These are phyloP conservation scores for Candida peoriensis DNA, from an alignment of 805 yeast species.

Conservation along the genomic window DNA sequence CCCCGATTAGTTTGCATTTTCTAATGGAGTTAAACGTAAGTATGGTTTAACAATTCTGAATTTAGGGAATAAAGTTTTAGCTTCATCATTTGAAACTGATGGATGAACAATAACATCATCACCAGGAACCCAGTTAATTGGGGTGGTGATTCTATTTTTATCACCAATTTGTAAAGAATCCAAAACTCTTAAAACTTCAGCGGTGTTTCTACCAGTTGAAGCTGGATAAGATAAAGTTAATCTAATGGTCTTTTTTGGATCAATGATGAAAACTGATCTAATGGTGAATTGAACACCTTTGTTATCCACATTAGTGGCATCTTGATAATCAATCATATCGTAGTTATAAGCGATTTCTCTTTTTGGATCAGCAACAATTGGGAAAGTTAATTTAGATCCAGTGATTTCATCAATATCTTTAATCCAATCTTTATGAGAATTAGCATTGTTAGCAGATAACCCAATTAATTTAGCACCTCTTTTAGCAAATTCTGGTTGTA, in stretches of 20 bases:
- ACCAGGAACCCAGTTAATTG: slow-evolving; percentile 70
- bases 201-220: slow-evolving; percentile 71
- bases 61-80: slow-evolving; percentile 55
- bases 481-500: slow-evolving; percentile 63
- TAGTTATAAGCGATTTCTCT: slow-evolving; percentile 55
- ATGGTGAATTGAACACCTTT: slow-evolving; percentile 63
- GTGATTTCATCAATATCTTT: slow-evolving; percentile 66
- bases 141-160: slow-evolving; percentile 58
- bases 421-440: slow-evolving; percentile 63
- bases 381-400: slow-evolving; percentile 54
- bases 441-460: slow-evolving; percentile 57
- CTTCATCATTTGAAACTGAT: slow-evolving; percentile 53
- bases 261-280: slow-evolving; percentile 68
- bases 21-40: slow-evolving; percentile 48
- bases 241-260: slow-evolving; percentile 59
- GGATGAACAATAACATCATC: slow-evolving; percentile 74
- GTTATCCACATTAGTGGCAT: slow-evolving; percentile 60
- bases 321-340: slow-evolving; percentile 71
- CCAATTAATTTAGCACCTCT: slow-evolving; percentile 66
- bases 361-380: slow-evolving; percentile 62
- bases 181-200: slow-evolving; percentile 64
- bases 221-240: slow-evolving; percentile 66
- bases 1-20: slow-evolving; percentile 8
- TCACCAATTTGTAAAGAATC: slow-evolving; percentile 68
- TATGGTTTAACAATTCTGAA: slow-evolving; percentile 59